Evolutionary conservation across 2,329 filamentous ascomycete genomes (phyloP).

Genomic region (Xylariaceae sp.): DNA sequence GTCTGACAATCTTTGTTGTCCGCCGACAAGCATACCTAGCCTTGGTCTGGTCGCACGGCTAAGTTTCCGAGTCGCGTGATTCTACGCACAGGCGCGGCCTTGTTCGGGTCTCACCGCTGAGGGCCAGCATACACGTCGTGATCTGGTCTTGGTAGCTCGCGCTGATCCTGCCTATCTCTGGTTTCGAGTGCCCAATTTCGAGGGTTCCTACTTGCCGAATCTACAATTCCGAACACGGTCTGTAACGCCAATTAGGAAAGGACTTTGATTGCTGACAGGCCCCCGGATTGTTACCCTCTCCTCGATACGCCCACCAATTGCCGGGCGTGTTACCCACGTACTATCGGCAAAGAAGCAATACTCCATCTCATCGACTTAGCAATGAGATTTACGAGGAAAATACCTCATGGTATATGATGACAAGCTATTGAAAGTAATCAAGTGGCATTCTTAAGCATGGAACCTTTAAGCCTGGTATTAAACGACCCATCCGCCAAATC

Average conservation of each 20-base stretch:
- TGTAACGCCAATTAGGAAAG: slow-evolving; percentile 13
- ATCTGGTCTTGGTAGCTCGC: slow-evolving; percentile 4
- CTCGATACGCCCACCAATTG: slow-evolving; percentile 13
- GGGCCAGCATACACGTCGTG: slow-evolving; percentile 8
- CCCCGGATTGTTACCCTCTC: slow-evolving; percentile 6
- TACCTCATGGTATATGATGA: slow-evolving; percentile 11
- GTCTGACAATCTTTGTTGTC: slow-evolving; percentile 5
- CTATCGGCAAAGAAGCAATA: slow-evolving; percentile 9
- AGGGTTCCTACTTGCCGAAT: slow-evolving; percentile 4
- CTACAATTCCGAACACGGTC: background rate
- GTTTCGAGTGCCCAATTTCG: slow-evolving; percentile 2
- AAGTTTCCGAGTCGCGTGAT: slow-evolving; percentile 16
- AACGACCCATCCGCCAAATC: slow-evolving; percentile 25
- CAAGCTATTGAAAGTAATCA: slow-evolving; percentile 3
- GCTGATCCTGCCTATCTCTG: slow-evolving; percentile 5
- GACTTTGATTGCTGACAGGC: background rate
- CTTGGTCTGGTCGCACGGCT: slow-evolving; percentile 9
- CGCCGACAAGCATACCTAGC: slow-evolving; percentile 7
- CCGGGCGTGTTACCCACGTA: slow-evolving; percentile 8
- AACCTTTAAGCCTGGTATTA: slow-evolving; percentile 26
- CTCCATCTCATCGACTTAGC: slow-evolving; percentile 2
- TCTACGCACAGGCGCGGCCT: slow-evolving; percentile 12
- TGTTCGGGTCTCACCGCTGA: slow-evolving; percentile 14
- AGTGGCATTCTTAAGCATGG: slow-evolving; percentile 27
- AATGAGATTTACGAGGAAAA: slow-evolving; percentile 7